Evolutionary conservation across 495 filamentous ascomycete genomes (phyloP).

Genomic region (Xylaria acuta): DNA sequence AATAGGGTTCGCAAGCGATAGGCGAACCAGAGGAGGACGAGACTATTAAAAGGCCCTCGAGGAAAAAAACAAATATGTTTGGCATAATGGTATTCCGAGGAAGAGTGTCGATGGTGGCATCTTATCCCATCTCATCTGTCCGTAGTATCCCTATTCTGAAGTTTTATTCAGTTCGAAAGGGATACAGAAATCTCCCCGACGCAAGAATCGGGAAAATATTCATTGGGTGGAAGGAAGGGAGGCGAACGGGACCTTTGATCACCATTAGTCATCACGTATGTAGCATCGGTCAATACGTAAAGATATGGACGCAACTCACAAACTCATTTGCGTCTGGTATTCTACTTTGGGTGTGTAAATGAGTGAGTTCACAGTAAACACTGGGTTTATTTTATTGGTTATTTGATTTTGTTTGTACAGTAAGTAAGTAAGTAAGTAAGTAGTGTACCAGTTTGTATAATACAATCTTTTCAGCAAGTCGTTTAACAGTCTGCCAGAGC

Average conservation of each 20-base stretch:
- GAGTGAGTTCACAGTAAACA: neutral
- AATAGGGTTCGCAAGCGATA: neutral
- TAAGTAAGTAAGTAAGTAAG: neutral
- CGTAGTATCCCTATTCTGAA: neutral
- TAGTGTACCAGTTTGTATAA: neutral
- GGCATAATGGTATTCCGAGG: neutral
- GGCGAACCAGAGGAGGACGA: neutral
- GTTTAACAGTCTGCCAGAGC: neutral
- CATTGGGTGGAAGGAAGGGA: neutral
- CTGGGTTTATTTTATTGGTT: neutral
- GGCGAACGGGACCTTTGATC: neutral
- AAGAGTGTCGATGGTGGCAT: neutral
- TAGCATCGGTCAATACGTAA: neutral
- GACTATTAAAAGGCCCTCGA: neutral
- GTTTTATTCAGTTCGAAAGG: neutral
- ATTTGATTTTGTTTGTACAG: neutral
- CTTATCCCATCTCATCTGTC: neutral
- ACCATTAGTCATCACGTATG: constrained; percentile 1
- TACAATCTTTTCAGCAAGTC: neutral
- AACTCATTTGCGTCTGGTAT: too few relatives aligned
- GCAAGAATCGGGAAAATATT: neutral
- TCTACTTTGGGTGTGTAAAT: too few relatives aligned
- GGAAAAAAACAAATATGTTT: neutral
- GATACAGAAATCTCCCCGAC: neutral
- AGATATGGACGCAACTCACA: neutral